Conservation (phyloP, 2,329 filamentous ascomycete species). For the Passalora sequoiae region DNA sequence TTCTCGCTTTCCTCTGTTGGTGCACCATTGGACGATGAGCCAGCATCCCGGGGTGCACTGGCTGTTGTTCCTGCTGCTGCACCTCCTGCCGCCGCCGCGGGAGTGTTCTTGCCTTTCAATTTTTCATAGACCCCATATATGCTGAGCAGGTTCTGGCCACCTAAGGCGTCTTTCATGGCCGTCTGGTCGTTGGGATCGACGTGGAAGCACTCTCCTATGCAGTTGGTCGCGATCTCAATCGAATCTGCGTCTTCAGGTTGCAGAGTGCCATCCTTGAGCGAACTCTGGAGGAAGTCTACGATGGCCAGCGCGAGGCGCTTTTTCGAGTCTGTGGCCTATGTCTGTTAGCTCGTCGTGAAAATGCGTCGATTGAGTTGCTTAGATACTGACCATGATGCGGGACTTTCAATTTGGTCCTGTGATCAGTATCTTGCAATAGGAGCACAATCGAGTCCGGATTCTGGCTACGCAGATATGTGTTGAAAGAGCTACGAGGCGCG, state of each 20-base stretch:
- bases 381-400: slow-evolving; percentile 13
- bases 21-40: slow-evolving; percentile 23
- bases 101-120: slow-evolving; percentile 63
- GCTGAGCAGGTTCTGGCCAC: slow-evolving; percentile 77
- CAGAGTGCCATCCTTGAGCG: slow-evolving; percentile 81
- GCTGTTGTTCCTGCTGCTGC: slow-evolving; percentile 34
- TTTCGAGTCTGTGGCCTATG: slow-evolving; percentile 48
- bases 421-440: not conserved
- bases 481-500: too few relatives aligned
- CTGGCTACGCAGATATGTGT: too few relatives aligned
- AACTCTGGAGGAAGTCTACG: slow-evolving; percentile 86
- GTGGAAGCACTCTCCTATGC: slow-evolving; percentile 92
- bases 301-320: slow-evolving; percentile 96
- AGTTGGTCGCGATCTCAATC: slow-evolving; percentile 89
- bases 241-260: slow-evolving; percentile 83
- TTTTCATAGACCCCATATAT: slow-evolving; percentile 98
- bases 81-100: slow-evolving; percentile 41
- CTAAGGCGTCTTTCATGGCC: slow-evolving; percentile 70
- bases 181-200: slow-evolving; percentile 75
- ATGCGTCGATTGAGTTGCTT: too few relatives aligned
- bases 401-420: not conserved
- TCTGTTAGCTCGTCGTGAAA: slow-evolving; percentile 10
- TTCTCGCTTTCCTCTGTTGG: slow-evolving; percentile 74
- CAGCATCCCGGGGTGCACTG: slow-evolving; percentile 46
- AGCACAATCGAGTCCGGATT: too few relatives aligned